Percentiles rank a stretch among this genome's conserved stretches.
Evolutionary conservation across 2,329 filamentous ascomycete species (phyloP).

Genomic region (Monilinia laxa): DNA sequence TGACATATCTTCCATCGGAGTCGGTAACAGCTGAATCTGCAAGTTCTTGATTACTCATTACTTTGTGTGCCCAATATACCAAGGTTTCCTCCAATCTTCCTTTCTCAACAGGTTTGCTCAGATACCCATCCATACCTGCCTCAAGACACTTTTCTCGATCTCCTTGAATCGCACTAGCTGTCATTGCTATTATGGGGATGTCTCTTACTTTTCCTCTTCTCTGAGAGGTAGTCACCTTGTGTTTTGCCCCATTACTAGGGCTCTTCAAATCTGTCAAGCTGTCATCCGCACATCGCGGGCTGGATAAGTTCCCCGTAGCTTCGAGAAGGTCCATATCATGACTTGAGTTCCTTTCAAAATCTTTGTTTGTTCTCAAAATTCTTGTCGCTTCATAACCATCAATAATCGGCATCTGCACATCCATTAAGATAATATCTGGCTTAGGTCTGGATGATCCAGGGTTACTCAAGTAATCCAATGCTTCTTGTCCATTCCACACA

Average conservation of each 20-base stretch:
- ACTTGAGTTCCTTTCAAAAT: conserved; percentile 19
- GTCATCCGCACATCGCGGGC: neutral
- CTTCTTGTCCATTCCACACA: conserved; percentile 36
- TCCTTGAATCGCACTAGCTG: conserved; percentile 50
- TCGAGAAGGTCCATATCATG: neutral
- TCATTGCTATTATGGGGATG: conserved; percentile 52
- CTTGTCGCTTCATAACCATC: conserved; percentile 50
- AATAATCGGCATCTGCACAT: conserved; percentile 57
- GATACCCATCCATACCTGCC: conserved; percentile 53
- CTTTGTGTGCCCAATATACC: conserved; percentile 30
- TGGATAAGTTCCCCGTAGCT: conserved; percentile 40
- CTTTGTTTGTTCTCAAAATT: conserved; percentile 43
- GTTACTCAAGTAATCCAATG: conserved; percentile 31
- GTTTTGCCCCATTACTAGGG: neutral
- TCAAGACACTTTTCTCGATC: conserved; percentile 50
- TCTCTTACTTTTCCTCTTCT: conserved; percentile 37
- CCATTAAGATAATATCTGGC: conserved; percentile 41
- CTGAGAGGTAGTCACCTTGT: conserved; percentile 24
- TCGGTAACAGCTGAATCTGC: too few relatives aligned
- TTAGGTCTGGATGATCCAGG: conserved; percentile 28
- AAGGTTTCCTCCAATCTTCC: conserved; percentile 33
- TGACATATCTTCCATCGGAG: neutral
- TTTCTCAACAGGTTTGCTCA: conserved; percentile 50
- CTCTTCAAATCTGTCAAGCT: conserved; percentile 28
- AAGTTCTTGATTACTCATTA: neutral